Percentiles rank a stretch among this genome's conserved stretches.
Evolutionary conservation across 225 moss, liverwort and hornwort genomes (phyloP).

Genomic region (Pseudisothecium myosuroides): DNA sequence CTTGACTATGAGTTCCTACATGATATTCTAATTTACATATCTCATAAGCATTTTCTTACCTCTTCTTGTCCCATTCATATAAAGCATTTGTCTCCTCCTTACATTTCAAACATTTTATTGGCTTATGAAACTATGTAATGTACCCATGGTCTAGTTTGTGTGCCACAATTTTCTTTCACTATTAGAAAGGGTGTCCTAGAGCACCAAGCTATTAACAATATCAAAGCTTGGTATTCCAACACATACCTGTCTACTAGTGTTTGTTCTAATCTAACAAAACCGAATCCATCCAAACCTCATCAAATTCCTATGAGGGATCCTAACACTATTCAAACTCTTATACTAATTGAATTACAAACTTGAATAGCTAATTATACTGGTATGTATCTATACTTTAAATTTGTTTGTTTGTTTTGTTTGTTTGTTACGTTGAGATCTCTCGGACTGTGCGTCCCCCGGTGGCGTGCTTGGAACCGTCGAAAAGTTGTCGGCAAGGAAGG

Average conservation of each 20-base stretch:
- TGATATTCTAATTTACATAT: neutral
- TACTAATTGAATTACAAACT: neutral
- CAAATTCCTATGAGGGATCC: neutral
- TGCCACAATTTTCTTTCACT: neutral
- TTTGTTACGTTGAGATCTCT: too few relatives aligned
- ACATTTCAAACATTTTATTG: neutral
- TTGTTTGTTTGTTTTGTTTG: too few relatives aligned
- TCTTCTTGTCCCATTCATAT: neutral
- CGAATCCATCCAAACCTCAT: neutral
- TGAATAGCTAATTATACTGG: too few relatives aligned
- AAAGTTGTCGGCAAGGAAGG: too few relatives aligned
- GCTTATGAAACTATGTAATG: neutral
- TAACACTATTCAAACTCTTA: too few relatives aligned
- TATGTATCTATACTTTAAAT: too few relatives aligned
- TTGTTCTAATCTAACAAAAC: neutral
- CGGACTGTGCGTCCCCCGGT: too few relatives aligned
- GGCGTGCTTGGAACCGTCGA: too few relatives aligned
- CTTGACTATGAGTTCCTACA: neutral
- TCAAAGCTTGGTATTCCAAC: rapidly evolving
- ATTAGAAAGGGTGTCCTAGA: rapidly evolving
- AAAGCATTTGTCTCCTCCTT: neutral
- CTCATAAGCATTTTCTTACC: neutral
- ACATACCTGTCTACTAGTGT: neutral
- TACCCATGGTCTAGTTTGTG: rapidly evolving
- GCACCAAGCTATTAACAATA: neutral